phyloP scores from a whole-genome alignment of 129 eudicot genomes.

The Chrysanthemum lavandulifolium region DNA sequence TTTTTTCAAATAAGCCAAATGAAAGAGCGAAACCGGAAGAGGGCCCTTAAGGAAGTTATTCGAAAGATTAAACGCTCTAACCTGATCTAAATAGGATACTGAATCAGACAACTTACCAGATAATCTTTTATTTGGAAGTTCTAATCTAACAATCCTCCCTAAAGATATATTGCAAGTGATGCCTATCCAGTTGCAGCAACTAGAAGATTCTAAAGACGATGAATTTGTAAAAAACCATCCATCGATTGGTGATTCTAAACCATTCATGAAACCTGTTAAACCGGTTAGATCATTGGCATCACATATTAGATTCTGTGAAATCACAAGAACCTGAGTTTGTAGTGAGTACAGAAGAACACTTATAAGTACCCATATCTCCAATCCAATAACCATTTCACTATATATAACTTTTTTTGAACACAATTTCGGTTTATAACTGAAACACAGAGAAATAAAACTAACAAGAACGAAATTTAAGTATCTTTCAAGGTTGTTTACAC shows the following conservation, averaged over 20 bases:
- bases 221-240: constrained; percentile 25
- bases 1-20: constrained; percentile 38
- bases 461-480: too few relatives aligned
- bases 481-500: too few relatives aligned
- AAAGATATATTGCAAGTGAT: constrained; percentile 41
- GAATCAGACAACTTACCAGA: constrained; percentile 45
- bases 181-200: constrained; percentile 67
- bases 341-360: background rate
- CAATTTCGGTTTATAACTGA: too few relatives aligned
- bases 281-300: background rate
- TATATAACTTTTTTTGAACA: too few relatives aligned
- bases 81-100: constrained; percentile 45
- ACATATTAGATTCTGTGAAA: constrained; percentile 5
- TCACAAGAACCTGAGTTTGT: constrained; percentile 7
- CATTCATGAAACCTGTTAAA: background rate
- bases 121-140: constrained; percentile 40
- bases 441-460: too few relatives aligned
- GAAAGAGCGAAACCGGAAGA: constrained; percentile 41
- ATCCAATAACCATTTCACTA: background rate
- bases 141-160: constrained; percentile 47
- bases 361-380: background rate
- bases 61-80: constrained; percentile 54
- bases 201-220: constrained; percentile 28
- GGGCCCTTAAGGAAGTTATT: constrained; percentile 46
- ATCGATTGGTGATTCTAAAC: constrained; percentile 6